Evolutionary conservation across 768 basidiomycete genomes (phyloP).

Genomic region (Hebeloma cylindrosporum): DNA sequence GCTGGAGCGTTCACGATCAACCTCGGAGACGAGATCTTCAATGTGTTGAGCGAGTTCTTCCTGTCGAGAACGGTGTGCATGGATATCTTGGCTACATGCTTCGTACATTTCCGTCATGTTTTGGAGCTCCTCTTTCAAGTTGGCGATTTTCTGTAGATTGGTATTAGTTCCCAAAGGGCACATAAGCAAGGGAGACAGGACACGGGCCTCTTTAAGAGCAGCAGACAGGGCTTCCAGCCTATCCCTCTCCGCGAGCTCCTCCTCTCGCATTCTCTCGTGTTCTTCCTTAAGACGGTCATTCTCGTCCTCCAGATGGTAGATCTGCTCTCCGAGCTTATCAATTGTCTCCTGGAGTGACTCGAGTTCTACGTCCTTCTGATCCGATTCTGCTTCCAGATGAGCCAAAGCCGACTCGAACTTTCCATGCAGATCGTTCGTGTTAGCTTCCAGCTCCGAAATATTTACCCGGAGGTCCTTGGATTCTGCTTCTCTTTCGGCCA

Average conservation of each 20-base stretch:
- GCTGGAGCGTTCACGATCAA: slow-evolving; percentile 57
- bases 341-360: slow-evolving; percentile 73
- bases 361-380: slow-evolving; percentile 79
- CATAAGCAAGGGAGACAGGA: not conserved
- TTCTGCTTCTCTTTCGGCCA: slow-evolving; percentile 79
- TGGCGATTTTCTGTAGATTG: slow-evolving; percentile 60
- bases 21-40: slow-evolving; percentile 66
- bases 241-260: slow-evolving; percentile 71
- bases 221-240: slow-evolving; percentile 62
- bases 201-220: slow-evolving; percentile 78
- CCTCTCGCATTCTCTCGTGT: slow-evolving; percentile 62
- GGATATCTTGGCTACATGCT: slow-evolving; percentile 56
- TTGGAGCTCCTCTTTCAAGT: slow-evolving; percentile 63
- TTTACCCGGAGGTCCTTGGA: slow-evolving; percentile 71
- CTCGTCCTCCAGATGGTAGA: slow-evolving; percentile 87
- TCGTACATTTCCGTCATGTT: slow-evolving; percentile 69
- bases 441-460: slow-evolving; percentile 73
- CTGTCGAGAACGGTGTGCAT: slow-evolving; percentile 67
- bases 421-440: slow-evolving; percentile 64
- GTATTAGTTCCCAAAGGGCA: not conserved
- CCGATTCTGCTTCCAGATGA: slow-evolving; percentile 76
- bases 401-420: slow-evolving; percentile 76
- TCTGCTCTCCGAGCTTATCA: slow-evolving; percentile 74
- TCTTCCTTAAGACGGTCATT: slow-evolving; percentile 77
- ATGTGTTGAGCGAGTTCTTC: slow-evolving; percentile 77